phyloP scores from a whole-genome alignment of 75 land plant species.

The Sequoia sempervirens region DNA sequence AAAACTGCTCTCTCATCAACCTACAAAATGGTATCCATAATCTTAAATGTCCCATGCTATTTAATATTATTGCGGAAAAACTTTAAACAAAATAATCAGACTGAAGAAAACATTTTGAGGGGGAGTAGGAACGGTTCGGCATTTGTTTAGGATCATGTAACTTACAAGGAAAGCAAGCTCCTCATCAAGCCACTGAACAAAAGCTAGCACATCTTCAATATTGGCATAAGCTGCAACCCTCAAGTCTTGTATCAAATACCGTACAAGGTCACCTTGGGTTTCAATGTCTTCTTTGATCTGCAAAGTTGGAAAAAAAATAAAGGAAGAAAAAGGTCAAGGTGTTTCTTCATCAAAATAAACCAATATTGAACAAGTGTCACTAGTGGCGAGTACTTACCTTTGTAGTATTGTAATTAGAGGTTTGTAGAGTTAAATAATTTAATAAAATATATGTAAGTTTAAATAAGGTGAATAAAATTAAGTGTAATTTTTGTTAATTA shows the following conservation, averaged over 20 bases:
- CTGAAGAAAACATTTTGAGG: background rate
- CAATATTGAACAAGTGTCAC: background rate
- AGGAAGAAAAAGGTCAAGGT: slow-evolving; percentile 8
- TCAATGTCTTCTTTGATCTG: slow-evolving; percentile 75
- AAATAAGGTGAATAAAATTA: too few relatives aligned
- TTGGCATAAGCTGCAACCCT: slow-evolving; percentile 40
- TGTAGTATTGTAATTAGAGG: too few relatives aligned
- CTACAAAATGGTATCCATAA: slow-evolving; percentile 15
- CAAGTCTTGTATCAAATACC: slow-evolving; percentile 55
- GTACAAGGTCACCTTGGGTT: slow-evolving; percentile 71
- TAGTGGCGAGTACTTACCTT: too few relatives aligned
- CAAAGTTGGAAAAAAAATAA: background rate
- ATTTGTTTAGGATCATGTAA: background rate
- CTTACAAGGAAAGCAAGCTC: slow-evolving; percentile 70
- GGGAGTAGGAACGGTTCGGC: background rate
- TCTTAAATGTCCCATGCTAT: background rate
- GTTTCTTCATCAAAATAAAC: background rate
- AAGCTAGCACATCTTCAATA: slow-evolving; percentile 64
- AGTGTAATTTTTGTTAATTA: too few relatives aligned
- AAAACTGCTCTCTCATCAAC: slow-evolving; percentile 96
- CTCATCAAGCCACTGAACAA: slow-evolving; percentile 81
- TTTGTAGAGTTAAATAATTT: too few relatives aligned
- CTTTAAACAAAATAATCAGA: background rate
- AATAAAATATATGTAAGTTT: too few relatives aligned
- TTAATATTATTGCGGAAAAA: too few relatives aligned